These are phyloP conservation scores for Bondarzewia mesenterica DNA, from an alignment of 1,284 basidiomycete genomes.

Conservation along the genomic window DNA sequence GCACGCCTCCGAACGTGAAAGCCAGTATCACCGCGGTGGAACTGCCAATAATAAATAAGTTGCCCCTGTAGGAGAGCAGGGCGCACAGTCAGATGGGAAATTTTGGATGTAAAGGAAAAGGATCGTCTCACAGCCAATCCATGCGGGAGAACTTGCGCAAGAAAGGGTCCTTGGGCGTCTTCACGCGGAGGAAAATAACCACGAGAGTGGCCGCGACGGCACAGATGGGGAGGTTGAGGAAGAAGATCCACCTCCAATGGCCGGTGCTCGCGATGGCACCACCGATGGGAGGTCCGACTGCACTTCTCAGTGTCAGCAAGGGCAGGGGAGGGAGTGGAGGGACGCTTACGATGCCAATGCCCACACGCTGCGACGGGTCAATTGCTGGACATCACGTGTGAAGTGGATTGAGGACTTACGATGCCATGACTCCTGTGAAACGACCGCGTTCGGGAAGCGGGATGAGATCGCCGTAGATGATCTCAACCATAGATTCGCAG, in stretches of 20 bases:
- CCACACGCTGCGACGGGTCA: slow-evolving; percentile 9
- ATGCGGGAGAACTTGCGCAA: slow-evolving; percentile 19
- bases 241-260: slow-evolving; percentile 25
- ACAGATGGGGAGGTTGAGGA: slow-evolving; percentile 32
- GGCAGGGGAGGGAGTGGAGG: slow-evolving; percentile 10
- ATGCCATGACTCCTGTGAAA: slow-evolving; percentile 21
- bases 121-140: slow-evolving; percentile 24
- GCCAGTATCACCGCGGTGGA: slow-evolving; percentile 20
- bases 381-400: not conserved
- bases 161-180: slow-evolving; percentile 22
- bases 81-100: not conserved
- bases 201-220: slow-evolving; percentile 27
- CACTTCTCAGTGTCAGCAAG: slow-evolving; percentile 22
- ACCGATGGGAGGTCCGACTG: slow-evolving; percentile 24
- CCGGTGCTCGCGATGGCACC: slow-evolving; percentile 25
- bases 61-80: slow-evolving; percentile 17
- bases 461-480: slow-evolving; percentile 34
- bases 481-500: slow-evolving; percentile 28
- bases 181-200: slow-evolving; percentile 27
- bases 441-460: slow-evolving; percentile 32
- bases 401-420: slow-evolving; percentile 7
- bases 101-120: not conserved
- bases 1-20: slow-evolving; percentile 26
- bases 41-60: slow-evolving; percentile 21
- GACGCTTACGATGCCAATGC: slow-evolving; percentile 7